Percentiles rank a stretch among this genome's conserved stretches.
Evolutionary conservation across 2,329 filamentous ascomycete genomes (phyloP).

Genomic region (Colletotrichum incanum): DNA sequence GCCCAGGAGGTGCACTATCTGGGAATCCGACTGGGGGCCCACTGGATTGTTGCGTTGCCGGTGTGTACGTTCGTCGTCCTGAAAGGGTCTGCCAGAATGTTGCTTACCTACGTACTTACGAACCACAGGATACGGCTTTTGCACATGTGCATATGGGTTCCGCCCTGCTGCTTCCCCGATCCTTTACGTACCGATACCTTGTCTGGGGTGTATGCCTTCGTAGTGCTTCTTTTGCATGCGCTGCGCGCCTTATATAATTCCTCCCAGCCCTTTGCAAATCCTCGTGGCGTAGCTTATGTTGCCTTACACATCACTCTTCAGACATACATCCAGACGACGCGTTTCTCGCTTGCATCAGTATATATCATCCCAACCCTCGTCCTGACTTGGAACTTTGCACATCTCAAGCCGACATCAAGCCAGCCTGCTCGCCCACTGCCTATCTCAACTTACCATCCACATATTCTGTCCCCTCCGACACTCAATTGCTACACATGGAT

Average conservation of each 20-base stretch:
- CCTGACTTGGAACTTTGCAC: background rate
- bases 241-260: slow-evolving; percentile 42
- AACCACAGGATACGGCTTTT: slow-evolving; percentile 32
- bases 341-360: background rate
- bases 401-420: slow-evolving; percentile 15
- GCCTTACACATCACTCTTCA: slow-evolving; percentile 41
- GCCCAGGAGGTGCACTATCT: slow-evolving; percentile 32
- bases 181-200: slow-evolving; percentile 27
- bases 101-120: slow-evolving; percentile 41
- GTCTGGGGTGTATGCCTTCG: slow-evolving; percentile 18
- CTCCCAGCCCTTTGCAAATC: slow-evolving; percentile 35
- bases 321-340: slow-evolving; percentile 16
- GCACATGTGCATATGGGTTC: slow-evolving; percentile 28
- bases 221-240: slow-evolving; percentile 20
- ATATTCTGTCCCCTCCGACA: background rate
- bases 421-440: background rate
- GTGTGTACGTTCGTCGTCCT: slow-evolving; percentile 25
- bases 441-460: background rate
- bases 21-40: slow-evolving; percentile 21
- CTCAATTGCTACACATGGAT: slow-evolving; percentile 31
- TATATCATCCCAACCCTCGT: slow-evolving; percentile 27
- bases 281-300: slow-evolving; percentile 30
- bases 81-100: slow-evolving; percentile 26
- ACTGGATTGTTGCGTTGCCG: slow-evolving; percentile 28
- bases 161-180: slow-evolving; percentile 17